Base-by-base conservation (phyloP, 352 stramenopile species). In the Phytophthora hybrid region DNA sequence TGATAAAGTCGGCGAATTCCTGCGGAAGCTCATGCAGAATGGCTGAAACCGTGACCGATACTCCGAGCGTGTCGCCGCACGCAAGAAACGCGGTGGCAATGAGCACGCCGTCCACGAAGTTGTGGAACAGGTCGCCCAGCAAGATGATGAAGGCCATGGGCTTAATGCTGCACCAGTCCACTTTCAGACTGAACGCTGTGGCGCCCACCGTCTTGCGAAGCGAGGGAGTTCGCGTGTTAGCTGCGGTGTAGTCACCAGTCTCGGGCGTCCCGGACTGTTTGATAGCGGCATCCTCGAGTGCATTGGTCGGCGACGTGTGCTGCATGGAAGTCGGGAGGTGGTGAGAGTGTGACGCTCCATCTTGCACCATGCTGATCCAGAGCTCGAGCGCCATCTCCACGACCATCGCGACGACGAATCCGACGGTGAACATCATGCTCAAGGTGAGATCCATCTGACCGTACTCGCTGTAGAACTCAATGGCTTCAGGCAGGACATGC, bases 101-200 rank as follows among this genome's bases (percentile, higher is more conserved):
- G 31, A 96, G 84, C 10, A 96, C 80, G 21, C 92, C 93, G 75
- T 98, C 93, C 13, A 89, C 82, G 77, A 98, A 98, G 84, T 97
- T 97, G 71, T 98, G 89, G 66, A 97, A 91, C 32, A 89, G 64
- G 64, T 98, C 92, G 18, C 91, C 93, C 18, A 97, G 39, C 13
- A 94, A 64, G 85, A 97, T 90, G 59, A 89, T 87, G 69, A 84
- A 87, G 7, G 80, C 80, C 80, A 87, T 87, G 1, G 80, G 80
- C 26, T 84, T 84, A 65, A 87, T 87, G 23, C 23, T 46, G 10
- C 58, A 29, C 80, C 80, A 87, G 7, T 84, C 59, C 4, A 85
- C 78, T 31, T 63, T 59, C 13, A 87, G 63, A 32, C 63, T 78
- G 53, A 76, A 84, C 49, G 23, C 70, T 26, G 65, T 75, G 34